Percentiles rank a stretch among this genome's conserved stretches.
Evolutionary conservation across 257 asterid species (phyloP).

Genomic region (Scutellaria minor): DNA sequence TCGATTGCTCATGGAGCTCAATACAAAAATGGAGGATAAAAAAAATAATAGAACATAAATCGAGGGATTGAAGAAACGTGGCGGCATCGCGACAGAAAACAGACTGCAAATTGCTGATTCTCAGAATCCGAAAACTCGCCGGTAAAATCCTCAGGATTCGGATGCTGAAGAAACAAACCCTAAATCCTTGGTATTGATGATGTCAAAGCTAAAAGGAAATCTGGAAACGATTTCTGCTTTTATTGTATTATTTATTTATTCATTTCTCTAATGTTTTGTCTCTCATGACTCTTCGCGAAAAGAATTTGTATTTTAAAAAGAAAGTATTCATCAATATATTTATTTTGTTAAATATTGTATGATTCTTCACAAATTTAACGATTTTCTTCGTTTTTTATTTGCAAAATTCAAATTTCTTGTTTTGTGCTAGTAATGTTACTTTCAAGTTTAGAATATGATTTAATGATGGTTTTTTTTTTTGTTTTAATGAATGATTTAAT

Average conservation of each 20-base stretch:
- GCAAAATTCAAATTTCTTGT: too few species aligned
- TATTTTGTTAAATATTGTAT: too few species aligned
- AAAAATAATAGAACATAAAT: conserved; percentile 31
- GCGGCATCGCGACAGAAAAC: conserved; percentile 39
- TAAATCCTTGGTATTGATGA: conserved; percentile 28
- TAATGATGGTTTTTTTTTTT: too few species aligned
- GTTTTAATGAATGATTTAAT: not conserved
- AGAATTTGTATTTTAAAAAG: too few species aligned
- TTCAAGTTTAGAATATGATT: not conserved
- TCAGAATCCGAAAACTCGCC: conserved; percentile 25
- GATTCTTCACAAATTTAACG: too few species aligned
- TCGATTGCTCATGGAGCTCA: conserved; percentile 42
- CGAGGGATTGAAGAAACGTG: conserved; percentile 35
- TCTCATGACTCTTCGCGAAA: too few species aligned
- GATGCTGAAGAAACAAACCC: conserved; percentile 36
- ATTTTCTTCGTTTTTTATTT: too few species aligned
- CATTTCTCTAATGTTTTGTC: not conserved
- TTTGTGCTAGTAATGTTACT: too few species aligned
- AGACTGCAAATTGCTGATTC: conserved; percentile 21
- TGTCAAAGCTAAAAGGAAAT: conserved; percentile 14
- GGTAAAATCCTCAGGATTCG: conserved; percentile 18
- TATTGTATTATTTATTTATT: not conserved
- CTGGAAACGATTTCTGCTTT: not conserved
- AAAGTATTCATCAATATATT: not conserved
- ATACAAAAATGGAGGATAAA: conserved; percentile 40